A percentile compares a stretch with the other conserved stretches of the same genome.
These are phyloP conservation scores for Dactylellina sp. DNA, from an alignment of 2,329 filamentous ascomycete genomes.

Conservation along the genomic window DNA sequence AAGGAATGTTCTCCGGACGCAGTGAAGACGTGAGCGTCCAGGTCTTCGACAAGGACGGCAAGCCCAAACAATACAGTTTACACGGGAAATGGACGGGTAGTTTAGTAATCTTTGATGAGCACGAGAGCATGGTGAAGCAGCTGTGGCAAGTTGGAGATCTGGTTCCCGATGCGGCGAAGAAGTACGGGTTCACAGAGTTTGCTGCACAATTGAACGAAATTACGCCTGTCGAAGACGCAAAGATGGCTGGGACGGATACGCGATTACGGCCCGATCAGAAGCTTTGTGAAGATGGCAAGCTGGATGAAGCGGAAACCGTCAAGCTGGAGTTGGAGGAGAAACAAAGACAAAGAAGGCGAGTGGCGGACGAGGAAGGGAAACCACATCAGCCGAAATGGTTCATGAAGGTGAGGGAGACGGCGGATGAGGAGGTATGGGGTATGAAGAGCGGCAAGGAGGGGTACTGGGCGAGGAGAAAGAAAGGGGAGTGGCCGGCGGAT, in stretches of 20 bases:
- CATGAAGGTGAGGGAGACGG: conserved; percentile 71
- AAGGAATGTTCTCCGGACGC: conserved; percentile 96
- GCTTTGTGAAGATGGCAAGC: conserved; percentile 80
- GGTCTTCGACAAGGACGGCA: conserved; percentile 75
- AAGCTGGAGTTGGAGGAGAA: conserved; percentile 88
- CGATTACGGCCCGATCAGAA: conserved; percentile 88
- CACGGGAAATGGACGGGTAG: conserved; percentile 85
- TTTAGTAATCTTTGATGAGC: conserved; percentile 65
- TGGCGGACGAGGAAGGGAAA: conserved; percentile 80
- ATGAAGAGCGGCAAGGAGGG: conserved; percentile 84
- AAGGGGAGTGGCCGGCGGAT: conserved; percentile 68
- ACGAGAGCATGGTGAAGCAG: conserved; percentile 71
- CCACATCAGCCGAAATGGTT: conserved; percentile 86
- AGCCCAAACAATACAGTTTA: conserved; percentile 75
- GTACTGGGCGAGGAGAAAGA: conserved; percentile 89
- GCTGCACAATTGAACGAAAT: conserved; percentile 89
- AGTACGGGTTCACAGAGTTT: conserved; percentile 89
- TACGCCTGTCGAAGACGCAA: conserved; percentile 79
- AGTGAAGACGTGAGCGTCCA: conserved; percentile 88
- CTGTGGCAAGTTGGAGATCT: conserved; percentile 84
- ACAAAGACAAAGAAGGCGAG: conserved; percentile 79
- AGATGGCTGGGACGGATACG: conserved; percentile 83
- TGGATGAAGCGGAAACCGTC: conserved; percentile 84
- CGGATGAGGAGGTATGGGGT: conserved; percentile 78
- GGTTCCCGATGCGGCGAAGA: conserved; percentile 80